Conservation (phyloP, 2,329 filamentous ascomycete genomes). For the Colletotrichum scovillei region DNA sequence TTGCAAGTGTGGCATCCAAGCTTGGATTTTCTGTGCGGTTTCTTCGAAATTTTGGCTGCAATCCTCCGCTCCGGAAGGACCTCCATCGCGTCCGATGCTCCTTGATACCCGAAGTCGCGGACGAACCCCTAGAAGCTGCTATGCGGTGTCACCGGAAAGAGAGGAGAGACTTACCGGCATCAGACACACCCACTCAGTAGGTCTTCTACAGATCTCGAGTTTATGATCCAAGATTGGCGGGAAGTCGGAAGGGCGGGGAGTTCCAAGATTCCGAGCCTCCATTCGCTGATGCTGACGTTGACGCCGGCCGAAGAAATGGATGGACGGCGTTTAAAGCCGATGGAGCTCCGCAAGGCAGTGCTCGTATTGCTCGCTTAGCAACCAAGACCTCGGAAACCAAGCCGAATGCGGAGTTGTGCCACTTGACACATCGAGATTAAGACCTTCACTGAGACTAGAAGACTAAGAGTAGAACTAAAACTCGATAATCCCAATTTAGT, state of each 20-base stretch:
- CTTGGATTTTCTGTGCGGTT: constrained; percentile 66
- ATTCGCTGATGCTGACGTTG: neutral
- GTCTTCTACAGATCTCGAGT: neutral
- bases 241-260: neutral
- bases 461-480: no score
- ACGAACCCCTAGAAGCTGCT: no score
- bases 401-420: neutral
- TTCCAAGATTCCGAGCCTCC: neutral
- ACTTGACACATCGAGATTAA: no score
- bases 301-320: neutral
- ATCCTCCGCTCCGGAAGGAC: neutral
- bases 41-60: constrained; percentile 47
- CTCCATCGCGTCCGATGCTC: neutral
- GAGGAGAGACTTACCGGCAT: neutral
- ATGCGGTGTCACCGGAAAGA: neutral
- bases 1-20: constrained; percentile 67
- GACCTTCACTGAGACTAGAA: no score
- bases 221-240: neutral
- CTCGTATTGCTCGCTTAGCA: constrained; percentile 27
- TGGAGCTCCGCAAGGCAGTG: constrained; percentile 3
- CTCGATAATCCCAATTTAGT: no score
- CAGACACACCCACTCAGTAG: neutral
- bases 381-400: neutral
- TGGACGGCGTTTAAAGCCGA: constrained; percentile 4
- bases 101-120: neutral